Base-by-base conservation (phyloP, 768 basidiomycete genomes). In the Clathrus columnatus region DNA sequence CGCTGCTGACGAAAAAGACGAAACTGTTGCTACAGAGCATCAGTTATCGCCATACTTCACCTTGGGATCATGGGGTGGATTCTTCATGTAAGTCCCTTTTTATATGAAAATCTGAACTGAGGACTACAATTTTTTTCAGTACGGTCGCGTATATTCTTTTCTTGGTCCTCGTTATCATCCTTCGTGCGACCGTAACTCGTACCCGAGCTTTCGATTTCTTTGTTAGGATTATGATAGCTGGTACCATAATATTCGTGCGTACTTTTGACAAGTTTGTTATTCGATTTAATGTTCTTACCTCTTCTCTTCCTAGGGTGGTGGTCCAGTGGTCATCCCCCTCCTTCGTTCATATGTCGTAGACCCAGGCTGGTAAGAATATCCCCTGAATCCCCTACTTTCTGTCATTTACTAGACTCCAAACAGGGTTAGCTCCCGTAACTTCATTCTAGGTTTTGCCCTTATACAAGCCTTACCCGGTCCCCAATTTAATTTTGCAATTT, bases 271-370 rank as follows among this genome's bases (percentile, higher is more conserved):
- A 45, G 7, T 20, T 36, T 41, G 28, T 18, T 16, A 20, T 45
- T 29, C 24, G 43, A 17, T 41, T 56, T 20, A 11, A 26, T 28
- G 30, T 26, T 18, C 28, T 14, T 26, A 17, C 29, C 1, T 17
- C 7, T 26, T 7, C 1, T 17, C 7, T 26, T 7, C 3, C 3
- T 26, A 54, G 52, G 52, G 74, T 26, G 80, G 79, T 14, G 80
- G 80, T 32, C 79, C 80, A 1, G 80, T 81, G 8, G 79, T 81
- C 29, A 75, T 80, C 58, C 79, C 79, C 10, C 69, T 80, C 5
- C 65, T 80, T 16, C 67, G 75, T 26, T 72, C 71, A 51, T 82
- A 82, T 60, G 72, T 73, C 1, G 79, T 82, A 23, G 70, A 73
- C 20, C 68, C 69, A 28, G 75, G 74, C 20, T 78, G 77, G 77